phyloP scores from a whole-genome alignment of 108 stramenopile species.

The Cylindrotheca fusiformis region DNA sequence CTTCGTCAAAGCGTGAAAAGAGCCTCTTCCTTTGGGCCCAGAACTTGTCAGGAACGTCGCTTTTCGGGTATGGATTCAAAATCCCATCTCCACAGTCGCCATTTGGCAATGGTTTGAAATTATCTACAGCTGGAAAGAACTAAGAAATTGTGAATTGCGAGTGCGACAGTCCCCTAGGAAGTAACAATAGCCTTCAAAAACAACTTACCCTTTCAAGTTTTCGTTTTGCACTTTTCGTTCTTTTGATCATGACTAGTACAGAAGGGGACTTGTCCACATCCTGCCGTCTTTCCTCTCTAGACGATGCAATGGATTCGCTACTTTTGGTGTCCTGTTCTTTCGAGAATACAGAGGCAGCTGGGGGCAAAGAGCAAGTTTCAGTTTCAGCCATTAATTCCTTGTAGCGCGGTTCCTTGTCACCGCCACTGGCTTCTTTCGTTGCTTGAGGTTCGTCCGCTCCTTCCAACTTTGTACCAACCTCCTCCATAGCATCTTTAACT shows the following conservation, averaged over 20 bases:
- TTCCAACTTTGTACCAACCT: background rate
- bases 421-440: slow-evolving; percentile 8
- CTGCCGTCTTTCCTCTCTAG: too few species aligned
- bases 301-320: background rate
- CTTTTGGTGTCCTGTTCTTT: slow-evolving; percentile 2
- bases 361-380: background rate
- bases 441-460: background rate
- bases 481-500: background rate
- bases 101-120: slow-evolving; percentile 40
- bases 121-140: slow-evolving; percentile 3
- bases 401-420: background rate
- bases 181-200: background rate
- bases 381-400: background rate
- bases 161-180: background rate
- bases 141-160: background rate
- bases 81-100: slow-evolving; percentile 78
- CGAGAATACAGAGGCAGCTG: slow-evolving; percentile 6
- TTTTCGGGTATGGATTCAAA: slow-evolving; percentile 65
- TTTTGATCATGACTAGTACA: too few species aligned
- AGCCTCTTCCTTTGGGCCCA: slow-evolving; percentile 82
- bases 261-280: too few species aligned
- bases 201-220: slow-evolving; percentile 6
- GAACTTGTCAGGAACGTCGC: slow-evolving; percentile 70
- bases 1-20: slow-evolving; percentile 71
- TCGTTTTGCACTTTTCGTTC: slow-evolving; percentile 17